A percentile compares a stretch with the other conserved stretches of the same genome.
Evolutionary conservation across 306 rosid species (phyloP).

Genomic region (Vigna reflexopilosa): DNA sequence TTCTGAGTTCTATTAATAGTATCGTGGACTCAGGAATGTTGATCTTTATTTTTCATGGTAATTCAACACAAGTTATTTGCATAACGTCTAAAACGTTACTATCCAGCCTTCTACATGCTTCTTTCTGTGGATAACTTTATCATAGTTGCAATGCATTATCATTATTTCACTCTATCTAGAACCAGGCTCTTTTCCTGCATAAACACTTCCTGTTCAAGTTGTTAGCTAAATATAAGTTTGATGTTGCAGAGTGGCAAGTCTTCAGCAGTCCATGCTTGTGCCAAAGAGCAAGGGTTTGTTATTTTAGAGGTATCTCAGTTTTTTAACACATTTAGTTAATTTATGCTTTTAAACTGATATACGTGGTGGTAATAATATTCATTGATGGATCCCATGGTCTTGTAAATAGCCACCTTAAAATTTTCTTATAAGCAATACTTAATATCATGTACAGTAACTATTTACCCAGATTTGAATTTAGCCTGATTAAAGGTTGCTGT

Average conservation of each 20-base stretch:
- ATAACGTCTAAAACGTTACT: slow-evolving; percentile 14
- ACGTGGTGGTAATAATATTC: slow-evolving; percentile 10
- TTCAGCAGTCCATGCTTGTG: slow-evolving; percentile 97
- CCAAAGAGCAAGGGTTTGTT: slow-evolving; percentile 83
- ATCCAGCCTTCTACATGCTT: background rate
- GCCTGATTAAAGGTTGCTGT: slow-evolving; percentile 25
- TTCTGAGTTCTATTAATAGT: slow-evolving; percentile 12
- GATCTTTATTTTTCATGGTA: background rate
- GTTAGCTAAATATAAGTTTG: slow-evolving; percentile 45
- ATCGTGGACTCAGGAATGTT: background rate
- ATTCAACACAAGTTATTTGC: background rate
- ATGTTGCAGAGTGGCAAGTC: slow-evolving; percentile 95
- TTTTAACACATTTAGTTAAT: slow-evolving; percentile 10
- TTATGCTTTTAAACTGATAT: slow-evolving; percentile 31
- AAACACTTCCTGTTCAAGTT: slow-evolving; percentile 24
- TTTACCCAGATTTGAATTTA: slow-evolving; percentile 31
- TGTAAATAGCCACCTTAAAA: slow-evolving; percentile 17
- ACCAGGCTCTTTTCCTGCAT: slow-evolving; percentile 3
- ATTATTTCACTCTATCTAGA: slow-evolving; percentile 27
- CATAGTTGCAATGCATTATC: slow-evolving; percentile 18
- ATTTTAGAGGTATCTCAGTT: slow-evolving; percentile 75
- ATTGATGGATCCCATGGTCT: slow-evolving; percentile 29
- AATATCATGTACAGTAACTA: slow-evolving; percentile 24
- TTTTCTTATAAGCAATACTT: slow-evolving; percentile 26
- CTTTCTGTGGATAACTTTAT: slow-evolving; percentile 8